phyloP scores from a whole-genome alignment of 2,329 filamentous ascomycete genomes.

The Fusarium phyllophilum region DNA sequence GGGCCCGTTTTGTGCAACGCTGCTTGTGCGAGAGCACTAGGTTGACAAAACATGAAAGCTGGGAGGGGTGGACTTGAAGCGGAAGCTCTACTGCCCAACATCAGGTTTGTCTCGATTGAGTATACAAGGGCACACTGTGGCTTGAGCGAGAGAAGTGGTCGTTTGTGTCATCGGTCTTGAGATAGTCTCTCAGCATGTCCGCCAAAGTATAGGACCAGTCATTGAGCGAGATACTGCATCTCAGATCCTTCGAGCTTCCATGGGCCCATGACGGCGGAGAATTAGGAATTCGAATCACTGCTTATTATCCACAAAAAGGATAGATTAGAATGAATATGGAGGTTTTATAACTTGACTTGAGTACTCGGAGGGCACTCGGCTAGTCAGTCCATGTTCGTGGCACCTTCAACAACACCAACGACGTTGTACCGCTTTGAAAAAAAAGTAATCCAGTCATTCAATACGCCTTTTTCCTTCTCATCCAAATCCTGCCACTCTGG shows the following conservation, averaged over 20 bases:
- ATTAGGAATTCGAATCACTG: constrained; percentile 3
- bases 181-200: not conserved
- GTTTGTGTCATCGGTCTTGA: not conserved
- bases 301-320: not conserved
- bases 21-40: not conserved
- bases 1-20: constrained; percentile 20
- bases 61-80: not conserved
- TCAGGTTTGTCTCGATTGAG: not conserved
- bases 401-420: constrained; percentile 73
- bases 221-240: not conserved
- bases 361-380: constrained; percentile 31
- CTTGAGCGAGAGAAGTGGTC: not conserved
- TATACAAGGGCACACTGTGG: not conserved
- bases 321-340: not conserved
- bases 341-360: constrained; percentile 38
- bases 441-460: constrained; percentile 95
- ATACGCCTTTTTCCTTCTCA: constrained; percentile 84
- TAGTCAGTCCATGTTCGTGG: constrained; percentile 63
- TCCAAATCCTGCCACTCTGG: constrained; percentile 85
- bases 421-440: constrained; percentile 98
- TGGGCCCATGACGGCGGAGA: constrained; percentile 37
- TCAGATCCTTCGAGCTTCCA: not conserved
- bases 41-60: not conserved
- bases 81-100: not conserved
- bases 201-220: not conserved